phyloP scores from a whole-genome alignment of 306 rosid species.

The Begonia fuchsioides region DNA sequence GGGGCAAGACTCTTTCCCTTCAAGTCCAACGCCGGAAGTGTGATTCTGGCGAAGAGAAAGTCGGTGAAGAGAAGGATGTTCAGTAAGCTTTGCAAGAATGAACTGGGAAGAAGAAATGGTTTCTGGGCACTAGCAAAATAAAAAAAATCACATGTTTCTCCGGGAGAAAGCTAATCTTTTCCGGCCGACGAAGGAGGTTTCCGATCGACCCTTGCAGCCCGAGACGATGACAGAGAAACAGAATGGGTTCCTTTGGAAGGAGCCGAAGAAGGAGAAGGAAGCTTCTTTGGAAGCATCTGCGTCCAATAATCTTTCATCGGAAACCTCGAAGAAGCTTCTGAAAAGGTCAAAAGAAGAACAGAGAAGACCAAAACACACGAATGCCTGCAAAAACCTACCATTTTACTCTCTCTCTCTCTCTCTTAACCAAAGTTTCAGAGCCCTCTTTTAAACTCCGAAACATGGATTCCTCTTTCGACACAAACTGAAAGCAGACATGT shows the following conservation, averaged over 20 bases:
- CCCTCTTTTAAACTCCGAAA: neutral
- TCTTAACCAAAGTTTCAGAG: conserved; percentile 11
- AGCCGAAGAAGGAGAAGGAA: conserved; percentile 68
- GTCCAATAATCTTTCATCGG: conserved; percentile 35
- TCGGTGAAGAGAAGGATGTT: too few relatives aligned
- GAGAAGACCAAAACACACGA: conserved; percentile 33
- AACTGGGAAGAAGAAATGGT: too few relatives aligned
- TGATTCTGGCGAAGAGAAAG: too few relatives aligned
- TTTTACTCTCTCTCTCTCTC: conserved; percentile 11
- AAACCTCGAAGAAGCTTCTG: conserved; percentile 48
- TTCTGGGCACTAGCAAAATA: too few relatives aligned
- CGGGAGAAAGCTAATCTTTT: conserved; percentile 27
- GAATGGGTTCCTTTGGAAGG: conserved; percentile 76
- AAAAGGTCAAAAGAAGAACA: conserved; percentile 30
- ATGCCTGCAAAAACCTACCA: conserved; percentile 43
- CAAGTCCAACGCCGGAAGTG: too few relatives aligned
- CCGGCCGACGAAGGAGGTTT: conserved; percentile 33
- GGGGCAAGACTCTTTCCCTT: too few relatives aligned
- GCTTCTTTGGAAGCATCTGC: conserved; percentile 92
- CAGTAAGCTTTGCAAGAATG: too few relatives aligned
- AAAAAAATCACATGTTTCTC: neutral
- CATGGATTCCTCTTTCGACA: conserved; percentile 29
- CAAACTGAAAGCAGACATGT: conserved; percentile 42
- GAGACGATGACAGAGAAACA: conserved; percentile 21
- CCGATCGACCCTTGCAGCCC: conserved; percentile 17